These are phyloP conservation scores for Fagus crenata DNA, from an alignment of 306 rosid species.

Conservation along the genomic window DNA sequence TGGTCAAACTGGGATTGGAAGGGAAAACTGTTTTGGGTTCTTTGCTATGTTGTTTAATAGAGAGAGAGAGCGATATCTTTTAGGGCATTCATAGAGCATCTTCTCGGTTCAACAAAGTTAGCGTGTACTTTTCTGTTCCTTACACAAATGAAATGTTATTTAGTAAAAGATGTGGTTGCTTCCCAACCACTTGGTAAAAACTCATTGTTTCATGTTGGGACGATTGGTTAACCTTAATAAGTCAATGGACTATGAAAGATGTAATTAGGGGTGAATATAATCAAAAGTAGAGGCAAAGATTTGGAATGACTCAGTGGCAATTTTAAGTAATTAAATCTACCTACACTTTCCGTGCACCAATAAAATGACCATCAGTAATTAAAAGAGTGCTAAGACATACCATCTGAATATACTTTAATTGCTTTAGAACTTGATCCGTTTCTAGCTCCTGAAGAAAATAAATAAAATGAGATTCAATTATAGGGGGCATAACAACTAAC, in stretches of 20 bases:
- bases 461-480: constrained; percentile 4
- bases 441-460: constrained; percentile 69
- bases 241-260: not conserved
- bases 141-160: not conserved
- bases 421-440: constrained; percentile 67
- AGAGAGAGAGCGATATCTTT: not conserved
- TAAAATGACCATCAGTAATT: constrained; percentile 11
- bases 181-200: not conserved
- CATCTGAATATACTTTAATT: constrained; percentile 77
- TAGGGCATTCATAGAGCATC: not conserved
- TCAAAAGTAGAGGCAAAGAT: not conserved
- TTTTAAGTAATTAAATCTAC: not conserved
- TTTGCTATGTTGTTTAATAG: not conserved
- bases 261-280: not conserved
- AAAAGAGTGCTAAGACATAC: constrained; percentile 39
- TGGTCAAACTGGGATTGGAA: constrained; percentile 1
- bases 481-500: not conserved
- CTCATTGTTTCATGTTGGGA: not conserved
- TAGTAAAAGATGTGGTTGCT: not conserved
- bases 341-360: constrained; percentile 5
- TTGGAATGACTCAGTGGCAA: not conserved
- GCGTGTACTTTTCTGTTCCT: not conserved
- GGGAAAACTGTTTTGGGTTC: not conserved
- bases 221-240: not conserved
- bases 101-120: not conserved